These are phyloP conservation scores for Colletotrichum spinosum DNA, from an alignment of 2,329 filamentous ascomycete genomes.

Conservation along the genomic window DNA sequence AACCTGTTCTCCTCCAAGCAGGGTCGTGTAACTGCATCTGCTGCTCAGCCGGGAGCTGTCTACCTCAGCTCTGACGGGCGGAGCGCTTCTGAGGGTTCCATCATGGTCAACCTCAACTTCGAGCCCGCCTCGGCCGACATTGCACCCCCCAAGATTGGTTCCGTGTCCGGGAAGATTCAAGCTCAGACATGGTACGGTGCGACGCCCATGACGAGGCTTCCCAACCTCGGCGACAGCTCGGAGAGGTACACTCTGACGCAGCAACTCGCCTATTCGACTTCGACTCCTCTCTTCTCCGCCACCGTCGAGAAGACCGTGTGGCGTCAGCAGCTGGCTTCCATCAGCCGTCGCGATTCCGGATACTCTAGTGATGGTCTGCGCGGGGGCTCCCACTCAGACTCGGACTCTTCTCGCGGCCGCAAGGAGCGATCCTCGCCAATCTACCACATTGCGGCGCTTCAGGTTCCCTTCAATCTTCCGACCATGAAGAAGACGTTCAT, in stretches of 20 bases:
- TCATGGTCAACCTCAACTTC: slow-evolving; percentile 60
- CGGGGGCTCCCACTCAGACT: slow-evolving; percentile 49
- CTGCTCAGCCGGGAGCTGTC: slow-evolving; percentile 59
- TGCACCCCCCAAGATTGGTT: slow-evolving; percentile 60
- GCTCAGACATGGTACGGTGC: slow-evolving; percentile 65
- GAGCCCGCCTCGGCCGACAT: slow-evolving; percentile 56
- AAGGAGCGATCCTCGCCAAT: slow-evolving; percentile 44
- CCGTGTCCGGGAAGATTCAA: slow-evolving; percentile 62
- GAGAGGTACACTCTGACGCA: slow-evolving; percentile 43
- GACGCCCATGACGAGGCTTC: slow-evolving; percentile 57
- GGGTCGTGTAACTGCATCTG: slow-evolving; percentile 59
- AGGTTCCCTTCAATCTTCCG: slow-evolving; percentile 62
- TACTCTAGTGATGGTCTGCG: slow-evolving; percentile 59
- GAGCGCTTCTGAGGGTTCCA: slow-evolving; percentile 53
- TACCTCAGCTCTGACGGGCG: slow-evolving; percentile 64
- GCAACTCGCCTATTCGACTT: slow-evolving; percentile 59
- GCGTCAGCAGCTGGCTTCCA: slow-evolving; percentile 49
- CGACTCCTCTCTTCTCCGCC: slow-evolving; percentile 53
- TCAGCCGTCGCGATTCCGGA: slow-evolving; percentile 63
- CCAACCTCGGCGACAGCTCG: slow-evolving; percentile 63
- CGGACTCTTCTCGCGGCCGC: slow-evolving; percentile 42
- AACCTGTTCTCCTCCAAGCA: slow-evolving; percentile 64
- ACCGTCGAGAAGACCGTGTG: slow-evolving; percentile 53
- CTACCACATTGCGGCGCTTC: slow-evolving; percentile 55
- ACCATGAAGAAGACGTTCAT: slow-evolving; percentile 61